Base-by-base conservation (phyloP, 2,329 filamentous ascomycete genomes). In the Talaromyces rugulosus region DNA sequence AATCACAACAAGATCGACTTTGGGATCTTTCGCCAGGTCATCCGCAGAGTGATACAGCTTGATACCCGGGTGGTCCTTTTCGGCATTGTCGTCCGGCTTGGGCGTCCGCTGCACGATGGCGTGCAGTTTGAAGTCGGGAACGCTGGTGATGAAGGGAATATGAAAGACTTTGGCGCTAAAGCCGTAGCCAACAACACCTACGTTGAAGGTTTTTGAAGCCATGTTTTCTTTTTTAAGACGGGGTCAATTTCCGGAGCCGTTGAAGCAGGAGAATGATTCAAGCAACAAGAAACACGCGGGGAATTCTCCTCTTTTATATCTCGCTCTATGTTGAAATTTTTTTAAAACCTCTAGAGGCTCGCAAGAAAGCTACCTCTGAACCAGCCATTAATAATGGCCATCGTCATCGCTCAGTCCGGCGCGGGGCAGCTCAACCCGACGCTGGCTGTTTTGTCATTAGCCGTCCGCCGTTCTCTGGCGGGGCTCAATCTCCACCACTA, bases 91-190 rank as follows among this genome's bases (percentile, higher is more conserved):
- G 58, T 81, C 79, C 2, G 83, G 76, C 66, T 83, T 85, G 5
- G 89, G 89, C 5, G 79, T 85, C 63, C 91, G 87, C 76, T 95
- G 91, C 31, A 94, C 88, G 67, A 95, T 87, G 65, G 88, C 86
- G 71, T 91, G 85, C 23, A 94, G 85, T 58, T 82, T 86, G 72
- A 92, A 82, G 60, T 84, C 79, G 6, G 87, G 81, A 0, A 88
- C 85, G 33, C 83, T 82, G 59, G 80, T 78, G 75, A 95, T 83
- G 77, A 92, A 90, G 65, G 90, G 91, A 71, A 94, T 92, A 76
- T 95, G 90, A 78, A 94, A 95, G 77, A 89, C 82, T 72, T 92
- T 93, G 75, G 91, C 90, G 61, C 82, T 84, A 70, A 86, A 74
- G 68, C 85, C 85, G 72, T 86, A 87, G 69, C 85, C 85, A 62